A percentile compares a stretch with the other conserved stretches of the same genome.
These are phyloP conservation scores for Phylloporus scabripes DNA, from an alignment of 768 basidiomycete species.

Conservation along the genomic window DNA sequence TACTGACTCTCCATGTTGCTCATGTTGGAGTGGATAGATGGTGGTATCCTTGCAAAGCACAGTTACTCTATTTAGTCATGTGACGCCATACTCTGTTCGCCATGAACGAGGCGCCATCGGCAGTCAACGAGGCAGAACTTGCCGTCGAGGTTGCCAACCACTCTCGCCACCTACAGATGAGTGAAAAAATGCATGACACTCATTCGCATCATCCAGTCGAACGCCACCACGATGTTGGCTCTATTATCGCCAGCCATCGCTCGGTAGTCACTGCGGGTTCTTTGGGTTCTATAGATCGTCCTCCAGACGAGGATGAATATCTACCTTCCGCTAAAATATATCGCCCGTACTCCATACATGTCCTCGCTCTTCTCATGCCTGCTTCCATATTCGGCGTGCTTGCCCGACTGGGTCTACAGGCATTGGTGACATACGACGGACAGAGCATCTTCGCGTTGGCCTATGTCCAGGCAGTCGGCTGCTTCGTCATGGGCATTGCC, in stretches of 20 bases:
- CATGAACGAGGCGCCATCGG: constrained; percentile 3
- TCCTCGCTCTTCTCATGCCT: constrained; percentile 70
- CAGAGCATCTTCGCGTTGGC: constrained; percentile 73
- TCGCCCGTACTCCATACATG: constrained; percentile 54
- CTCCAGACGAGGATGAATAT: constrained; percentile 31
- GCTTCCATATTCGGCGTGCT: constrained; percentile 84
- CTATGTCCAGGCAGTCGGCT: constrained; percentile 85
- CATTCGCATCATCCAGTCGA: background rate
- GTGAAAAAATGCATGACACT: constrained; percentile 1
- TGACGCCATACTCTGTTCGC: background rate
- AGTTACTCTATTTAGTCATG: background rate
- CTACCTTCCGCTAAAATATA: constrained; percentile 35
- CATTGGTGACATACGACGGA: constrained; percentile 70
- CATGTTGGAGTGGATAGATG: constrained; percentile 38
- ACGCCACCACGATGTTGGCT: constrained; percentile 28
- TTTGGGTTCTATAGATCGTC: constrained; percentile 39
- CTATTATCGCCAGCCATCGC: constrained; percentile 32
- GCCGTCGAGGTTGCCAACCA: background rate
- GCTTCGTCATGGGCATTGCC: constrained; percentile 84
- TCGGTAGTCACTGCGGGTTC: constrained; percentile 33
- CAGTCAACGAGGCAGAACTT: background rate
- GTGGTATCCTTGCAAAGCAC: background rate
- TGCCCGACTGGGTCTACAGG: constrained; percentile 70
- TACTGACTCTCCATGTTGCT: constrained; percentile 86
- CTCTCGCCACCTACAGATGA: background rate